Percentiles rank a stretch among this genome's conserved stretches.
phyloP scores from a whole-genome alignment of 208 protist genomes.

The Acanthamoeba pearcei region DNA sequence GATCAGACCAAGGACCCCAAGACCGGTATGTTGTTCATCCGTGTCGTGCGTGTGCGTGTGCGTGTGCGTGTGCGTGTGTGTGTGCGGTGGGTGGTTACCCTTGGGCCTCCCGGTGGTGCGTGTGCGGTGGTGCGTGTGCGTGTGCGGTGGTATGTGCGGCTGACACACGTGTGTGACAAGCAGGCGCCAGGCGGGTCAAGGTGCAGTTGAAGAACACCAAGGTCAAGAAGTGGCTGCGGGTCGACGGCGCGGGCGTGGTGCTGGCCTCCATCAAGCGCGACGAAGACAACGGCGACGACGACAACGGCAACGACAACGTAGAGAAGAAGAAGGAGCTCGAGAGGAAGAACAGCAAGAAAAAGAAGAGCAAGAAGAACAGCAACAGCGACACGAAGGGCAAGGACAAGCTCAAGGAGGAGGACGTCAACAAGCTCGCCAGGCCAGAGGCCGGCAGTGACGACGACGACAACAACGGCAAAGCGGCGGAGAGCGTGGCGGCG shows the following conservation, averaged over 20 bases:
- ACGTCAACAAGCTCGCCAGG: neutral
- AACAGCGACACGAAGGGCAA: neutral
- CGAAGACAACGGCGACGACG: neutral
- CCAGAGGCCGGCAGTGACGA: neutral
- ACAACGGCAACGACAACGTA: neutral
- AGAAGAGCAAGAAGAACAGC: neutral
- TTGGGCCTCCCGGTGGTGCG: too few relatives aligned
- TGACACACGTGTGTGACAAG: neutral
- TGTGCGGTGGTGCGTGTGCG: too few relatives aligned
- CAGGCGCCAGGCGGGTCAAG: neutral
- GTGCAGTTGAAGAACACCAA: conserved; percentile 46
- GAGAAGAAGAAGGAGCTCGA: neutral
- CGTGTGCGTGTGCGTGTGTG: too few relatives aligned
- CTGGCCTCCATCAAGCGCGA: neutral
- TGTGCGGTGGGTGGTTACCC: too few relatives aligned
- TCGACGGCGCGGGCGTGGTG: neutral
- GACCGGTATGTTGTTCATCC: too few relatives aligned
- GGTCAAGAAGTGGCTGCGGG: conserved; percentile 41
- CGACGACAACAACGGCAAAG: neutral
- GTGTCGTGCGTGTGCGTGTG: too few relatives aligned
- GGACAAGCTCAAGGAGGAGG: conserved; percentile 5
- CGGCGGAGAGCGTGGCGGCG: neutral
- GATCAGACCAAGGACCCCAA: neutral
- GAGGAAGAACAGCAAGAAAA: neutral
- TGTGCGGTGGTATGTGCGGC: too few relatives aligned